These are phyloP conservation scores for Candida nanaspora DNA, from an alignment of 805 yeast species.

Conservation along the genomic window DNA sequence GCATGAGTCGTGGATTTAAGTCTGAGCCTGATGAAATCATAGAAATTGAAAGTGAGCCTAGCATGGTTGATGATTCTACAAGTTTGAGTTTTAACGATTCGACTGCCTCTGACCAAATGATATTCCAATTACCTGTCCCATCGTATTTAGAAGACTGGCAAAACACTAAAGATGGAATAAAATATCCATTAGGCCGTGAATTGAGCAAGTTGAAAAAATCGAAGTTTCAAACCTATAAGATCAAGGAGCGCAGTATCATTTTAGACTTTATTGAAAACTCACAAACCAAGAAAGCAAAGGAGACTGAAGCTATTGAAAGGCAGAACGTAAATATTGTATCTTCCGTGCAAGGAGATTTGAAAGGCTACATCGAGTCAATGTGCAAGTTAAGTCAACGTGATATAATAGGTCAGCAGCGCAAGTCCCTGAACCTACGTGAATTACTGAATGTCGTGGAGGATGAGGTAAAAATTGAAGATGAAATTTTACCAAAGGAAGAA, in stretches of 20 bases:
- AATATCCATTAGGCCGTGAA: slow-evolving; percentile 4
- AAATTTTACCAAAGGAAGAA: slow-evolving; percentile 29
- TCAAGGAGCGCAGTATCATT: slow-evolving; percentile 63
- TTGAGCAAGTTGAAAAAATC: slow-evolving; percentile 11
- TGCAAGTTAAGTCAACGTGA: slow-evolving; percentile 25
- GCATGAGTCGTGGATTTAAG: slow-evolving; percentile 40
- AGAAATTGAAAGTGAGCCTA: slow-evolving; percentile 34
- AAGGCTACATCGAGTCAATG: slow-evolving; percentile 26
- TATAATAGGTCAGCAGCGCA: slow-evolving; percentile 16
- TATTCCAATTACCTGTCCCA: slow-evolving; percentile 1
- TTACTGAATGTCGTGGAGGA: slow-evolving; percentile 33
- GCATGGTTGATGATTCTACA: slow-evolving; percentile 1
- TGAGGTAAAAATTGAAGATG: slow-evolving; percentile 12
- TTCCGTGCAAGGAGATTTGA: slow-evolving; percentile 14
- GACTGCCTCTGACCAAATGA: background rate
- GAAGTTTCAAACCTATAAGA: slow-evolving; percentile 46
- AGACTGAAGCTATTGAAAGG: slow-evolving; percentile 25
- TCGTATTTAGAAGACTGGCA: background rate
- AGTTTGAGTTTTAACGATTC: background rate
- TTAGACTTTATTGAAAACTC: slow-evolving; percentile 61
- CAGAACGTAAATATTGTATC: slow-evolving; percentile 26
- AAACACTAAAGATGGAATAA: background rate
- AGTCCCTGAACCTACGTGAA: slow-evolving; percentile 37
- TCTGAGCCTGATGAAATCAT: slow-evolving; percentile 47
- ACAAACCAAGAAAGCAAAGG: slow-evolving; percentile 28